Percentiles rank a stretch among this genome's conserved stretches.
Evolutionary conservation across 2,329 filamentous ascomycete genomes (phyloP).

Genomic region (Arthrobotrys sinensis): DNA sequence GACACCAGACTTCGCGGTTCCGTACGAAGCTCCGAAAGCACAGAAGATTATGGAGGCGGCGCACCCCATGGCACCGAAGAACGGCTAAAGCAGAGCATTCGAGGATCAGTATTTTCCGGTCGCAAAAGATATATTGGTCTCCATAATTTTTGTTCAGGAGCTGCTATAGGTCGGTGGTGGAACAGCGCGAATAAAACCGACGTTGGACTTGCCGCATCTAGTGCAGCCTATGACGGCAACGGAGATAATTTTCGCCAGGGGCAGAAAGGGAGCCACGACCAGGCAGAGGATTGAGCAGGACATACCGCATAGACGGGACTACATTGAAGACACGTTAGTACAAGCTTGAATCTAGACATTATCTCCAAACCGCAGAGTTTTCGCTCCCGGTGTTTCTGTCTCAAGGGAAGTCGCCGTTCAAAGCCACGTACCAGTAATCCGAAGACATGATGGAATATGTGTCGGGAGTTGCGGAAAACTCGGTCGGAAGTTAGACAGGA

Average conservation of each 20-base stretch:
- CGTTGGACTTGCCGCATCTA: conserved; percentile 55
- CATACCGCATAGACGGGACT: conserved; percentile 99
- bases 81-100: conserved; percentile 72
- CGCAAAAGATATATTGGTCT: conserved; percentile 3
- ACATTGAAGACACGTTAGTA: conserved; percentile 66
- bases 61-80: conserved; percentile 98
- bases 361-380: neutral
- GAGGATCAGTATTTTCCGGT: conserved; percentile 65
- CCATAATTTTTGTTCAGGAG: neutral
- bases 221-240: conserved; percentile 63
- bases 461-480: conserved; percentile 60
- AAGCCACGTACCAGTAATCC: conserved; percentile 82
- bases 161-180: neutral
- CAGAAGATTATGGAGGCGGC: conserved; percentile 95
- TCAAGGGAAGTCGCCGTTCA: conserved; percentile 59
- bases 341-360: neutral
- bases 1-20: conserved; percentile 98
- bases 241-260: conserved; percentile 62
- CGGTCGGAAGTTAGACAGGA: conserved; percentile 40
- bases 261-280: conserved; percentile 56
- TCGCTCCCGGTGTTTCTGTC: neutral
- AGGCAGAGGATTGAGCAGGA: conserved; percentile 67
- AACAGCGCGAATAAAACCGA: conserved; percentile 40
- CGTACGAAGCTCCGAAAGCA: conserved; percentile 96
- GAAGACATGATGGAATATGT: conserved; percentile 76